Evolutionary conservation across 257 asterid species (phyloP), one percentile per base, ranked within the genome.

Genomic region (Gynochthodes officinalis): DNA sequence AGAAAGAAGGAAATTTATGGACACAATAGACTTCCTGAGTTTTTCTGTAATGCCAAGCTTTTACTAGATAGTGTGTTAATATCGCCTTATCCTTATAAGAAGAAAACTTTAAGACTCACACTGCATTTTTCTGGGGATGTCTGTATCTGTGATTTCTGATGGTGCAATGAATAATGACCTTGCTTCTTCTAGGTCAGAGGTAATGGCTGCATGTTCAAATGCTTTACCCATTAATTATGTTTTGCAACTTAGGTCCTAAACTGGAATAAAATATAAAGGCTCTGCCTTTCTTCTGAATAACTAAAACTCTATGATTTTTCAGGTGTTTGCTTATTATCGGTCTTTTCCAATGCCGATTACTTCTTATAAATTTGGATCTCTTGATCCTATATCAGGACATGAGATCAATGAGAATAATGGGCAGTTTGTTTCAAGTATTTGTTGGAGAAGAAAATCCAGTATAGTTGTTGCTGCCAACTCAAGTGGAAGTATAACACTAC

Each of bases 291-390:
- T 16, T 16, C 19, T 7, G 1, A 19, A 12, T 42, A 54, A 30
- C 37, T 7, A 9, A 50, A 61, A 33, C 28, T 10, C 11, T 37
- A 33, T 55, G 43, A 70, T 68, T 40, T 79, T 75, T 54, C 88
- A 90, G 96, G 96, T 89, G 35, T 90, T 70, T 75, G 84, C 86
- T 30, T 90, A 87, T 65, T 67, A 83, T 63, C 82, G 76, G 81
- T 87, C 93, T 43, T 54, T 89, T 60, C 94, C 97, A 15, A 83
- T 89, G 88, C 90, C 89, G 25, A 81, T 87, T 28, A 69, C 88
- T 69, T 28, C 82, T 33, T 87, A 86, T 57, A 82, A 81, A 35
- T 82, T 91, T 53, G 88, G 81, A 25, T 44, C 74, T 66, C 42
- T 79, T 3, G 90, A 86, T 58, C 83, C 84, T 8, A 67, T 77